phyloP scores from a whole-genome alignment of 345 rosid genomes.

The Tarenaya hassleriana region DNA sequence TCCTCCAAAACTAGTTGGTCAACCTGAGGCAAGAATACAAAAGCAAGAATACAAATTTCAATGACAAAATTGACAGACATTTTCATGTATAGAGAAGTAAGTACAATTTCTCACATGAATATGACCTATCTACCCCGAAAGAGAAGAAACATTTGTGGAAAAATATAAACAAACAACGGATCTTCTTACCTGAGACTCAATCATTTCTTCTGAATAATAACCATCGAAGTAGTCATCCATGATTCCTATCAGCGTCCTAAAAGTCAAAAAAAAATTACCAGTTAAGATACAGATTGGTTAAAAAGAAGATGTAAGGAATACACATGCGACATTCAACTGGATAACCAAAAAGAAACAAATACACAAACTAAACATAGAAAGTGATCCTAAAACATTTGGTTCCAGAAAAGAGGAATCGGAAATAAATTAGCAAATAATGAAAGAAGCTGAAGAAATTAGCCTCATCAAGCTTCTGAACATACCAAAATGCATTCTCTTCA shows the following conservation, averaged over 20 bases:
- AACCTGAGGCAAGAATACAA: constrained; percentile 53
- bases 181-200: constrained; percentile 83
- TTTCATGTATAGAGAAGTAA: background rate
- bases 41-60: constrained; percentile 25
- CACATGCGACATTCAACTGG: constrained; percentile 1
- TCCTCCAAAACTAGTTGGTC: constrained; percentile 97
- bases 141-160: background rate
- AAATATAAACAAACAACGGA: constrained; percentile 10
- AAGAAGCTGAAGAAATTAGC: constrained; percentile 7
- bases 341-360: constrained; percentile 16
- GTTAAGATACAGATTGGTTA: constrained; percentile 11
- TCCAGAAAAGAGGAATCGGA: constrained; percentile 2
- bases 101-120: constrained; percentile 17
- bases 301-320: background rate
- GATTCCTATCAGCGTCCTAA: constrained; percentile 83
- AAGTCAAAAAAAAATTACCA: constrained; percentile 15
- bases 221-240: constrained; percentile 95
- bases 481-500: constrained; percentile 99
- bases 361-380: constrained; percentile 1
- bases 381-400: no score
- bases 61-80: constrained; percentile 7
- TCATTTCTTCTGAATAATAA: constrained; percentile 97
- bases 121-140: constrained; percentile 11
- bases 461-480: constrained; percentile 32
- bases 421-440: background rate